Conservation (phyloP, 169 alveolate species). For the Cardiosporidium cionae region DNA sequence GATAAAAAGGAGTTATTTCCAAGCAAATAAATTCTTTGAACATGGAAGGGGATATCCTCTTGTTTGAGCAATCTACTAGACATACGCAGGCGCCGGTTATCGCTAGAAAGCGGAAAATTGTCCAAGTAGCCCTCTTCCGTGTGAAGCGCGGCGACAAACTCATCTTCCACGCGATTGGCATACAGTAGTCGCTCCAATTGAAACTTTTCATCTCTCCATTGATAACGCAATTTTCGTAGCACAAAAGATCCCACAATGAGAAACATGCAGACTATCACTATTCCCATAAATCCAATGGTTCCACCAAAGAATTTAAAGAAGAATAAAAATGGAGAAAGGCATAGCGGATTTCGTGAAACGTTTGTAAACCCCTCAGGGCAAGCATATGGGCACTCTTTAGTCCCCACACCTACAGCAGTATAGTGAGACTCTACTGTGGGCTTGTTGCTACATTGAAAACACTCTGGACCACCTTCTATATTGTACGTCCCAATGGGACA, state of each 20-base stretch:
- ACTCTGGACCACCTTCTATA: background rate
- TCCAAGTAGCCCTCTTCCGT: background rate
- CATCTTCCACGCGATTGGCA: background rate
- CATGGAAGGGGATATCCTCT: constrained; percentile 39
- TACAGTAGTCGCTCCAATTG: background rate
- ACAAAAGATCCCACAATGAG: background rate
- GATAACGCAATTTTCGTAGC: background rate
- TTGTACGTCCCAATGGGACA: background rate
- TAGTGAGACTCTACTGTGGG: background rate
- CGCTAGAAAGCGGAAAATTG: background rate
- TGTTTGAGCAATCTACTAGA: background rate
- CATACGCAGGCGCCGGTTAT: background rate
- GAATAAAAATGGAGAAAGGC: constrained; percentile 19
- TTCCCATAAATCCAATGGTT: background rate
- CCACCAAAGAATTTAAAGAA: background rate
- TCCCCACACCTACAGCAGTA: background rate
- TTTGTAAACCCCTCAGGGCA: constrained; percentile 24
- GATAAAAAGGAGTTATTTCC: constrained; percentile 19
- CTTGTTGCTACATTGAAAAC: background rate
- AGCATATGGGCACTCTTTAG: constrained; percentile 23
- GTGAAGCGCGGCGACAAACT: background rate
- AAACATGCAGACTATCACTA: background rate
- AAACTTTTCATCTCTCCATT: background rate
- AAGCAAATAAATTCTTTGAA: constrained; percentile 18
- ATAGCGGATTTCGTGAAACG: constrained; percentile 21